Evolutionary conservation across 305 asterid species (phyloP).

Genomic region (Stenogyne calaminthoides): DNA sequence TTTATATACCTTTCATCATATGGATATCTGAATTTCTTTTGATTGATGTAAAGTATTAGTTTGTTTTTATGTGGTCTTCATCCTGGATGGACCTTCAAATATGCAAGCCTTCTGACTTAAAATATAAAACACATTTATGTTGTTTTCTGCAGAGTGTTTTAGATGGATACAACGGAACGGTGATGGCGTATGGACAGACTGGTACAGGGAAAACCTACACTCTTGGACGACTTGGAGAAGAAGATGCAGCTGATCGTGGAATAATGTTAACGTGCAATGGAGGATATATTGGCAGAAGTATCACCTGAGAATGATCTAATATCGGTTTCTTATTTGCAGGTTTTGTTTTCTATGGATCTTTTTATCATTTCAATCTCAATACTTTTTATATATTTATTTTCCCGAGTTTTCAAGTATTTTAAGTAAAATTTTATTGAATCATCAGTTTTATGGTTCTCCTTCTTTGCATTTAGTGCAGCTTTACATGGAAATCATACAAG

Average conservation of each 20-base stretch:
- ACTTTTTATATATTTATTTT: not conserved
- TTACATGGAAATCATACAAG: slow-evolving; percentile 90
- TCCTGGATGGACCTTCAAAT: slow-evolving; percentile 9
- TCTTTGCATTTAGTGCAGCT: slow-evolving; percentile 54
- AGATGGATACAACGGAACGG: slow-evolving; percentile 95
- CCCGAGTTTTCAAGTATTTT: not conserved
- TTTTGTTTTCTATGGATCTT: slow-evolving; percentile 24
- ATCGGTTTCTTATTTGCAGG: slow-evolving; percentile 91
- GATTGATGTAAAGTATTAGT: slow-evolving; percentile 10
- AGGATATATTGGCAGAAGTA: slow-evolving; percentile 70
- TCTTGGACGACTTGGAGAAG: slow-evolving; percentile 84
- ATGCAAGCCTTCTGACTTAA: slow-evolving; percentile 4
- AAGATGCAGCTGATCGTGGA: slow-evolving; percentile 84
- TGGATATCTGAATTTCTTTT: slow-evolving; percentile 19
- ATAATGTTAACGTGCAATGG: slow-evolving; percentile 96
- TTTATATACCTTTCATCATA: not conserved
- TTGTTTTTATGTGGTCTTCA: slow-evolving; percentile 8
- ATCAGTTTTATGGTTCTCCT: slow-evolving; percentile 11
- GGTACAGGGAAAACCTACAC: slow-evolving; percentile 97
- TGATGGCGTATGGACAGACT: slow-evolving; percentile 98
- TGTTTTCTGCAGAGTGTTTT: slow-evolving; percentile 72
- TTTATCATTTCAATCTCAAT: slow-evolving; percentile 12
- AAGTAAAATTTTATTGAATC: not conserved
- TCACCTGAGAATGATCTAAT: slow-evolving; percentile 68
- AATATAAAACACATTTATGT: not conserved